phyloP scores from a whole-genome alignment of 1,284 basidiomycete species.

The Kalmanozyma brasiliensis region DNA sequence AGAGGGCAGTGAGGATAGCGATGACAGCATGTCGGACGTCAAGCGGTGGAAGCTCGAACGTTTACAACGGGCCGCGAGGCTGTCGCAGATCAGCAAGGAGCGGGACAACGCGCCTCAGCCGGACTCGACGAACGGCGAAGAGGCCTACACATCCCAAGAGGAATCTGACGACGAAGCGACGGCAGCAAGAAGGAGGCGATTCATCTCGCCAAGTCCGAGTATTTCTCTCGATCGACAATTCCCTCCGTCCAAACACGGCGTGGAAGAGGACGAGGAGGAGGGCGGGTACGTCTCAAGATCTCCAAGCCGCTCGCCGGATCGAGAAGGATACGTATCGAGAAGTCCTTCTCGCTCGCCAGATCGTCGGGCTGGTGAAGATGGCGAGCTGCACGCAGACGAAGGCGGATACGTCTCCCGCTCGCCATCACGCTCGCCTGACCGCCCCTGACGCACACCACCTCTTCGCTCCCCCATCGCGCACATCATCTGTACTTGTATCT shows the following conservation, averaged over 20 bases:
- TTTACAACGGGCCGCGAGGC: constrained; percentile 6
- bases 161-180: constrained; percentile 70
- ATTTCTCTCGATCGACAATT: constrained; percentile 32
- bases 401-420: constrained; percentile 8
- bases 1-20: constrained; percentile 7
- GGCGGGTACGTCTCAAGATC: constrained; percentile 7
- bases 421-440: constrained; percentile 48
- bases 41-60: constrained; percentile 33
- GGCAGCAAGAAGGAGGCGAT: constrained; percentile 4
- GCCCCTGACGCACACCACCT: constrained; percentile 4
- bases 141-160: constrained; percentile 54
- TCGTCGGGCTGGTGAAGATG: constrained; percentile 8
- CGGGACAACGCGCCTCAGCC: neutral
- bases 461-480: no score
- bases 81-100: neutral
- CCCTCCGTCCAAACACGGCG: constrained; percentile 30
- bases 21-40: constrained; percentile 24
- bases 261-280: no score
- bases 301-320: constrained; percentile 13
- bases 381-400: neutral
- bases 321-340: constrained; percentile 13
- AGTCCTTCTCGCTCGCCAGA: constrained; percentile 19
- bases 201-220: constrained; percentile 25
- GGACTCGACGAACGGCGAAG: neutral
- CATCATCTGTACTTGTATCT: constrained; percentile 16